Evolutionary conservation across 352 stramenopile genomes (phyloP).

Genomic region (Globisporangium rhizosaccharum): DNA sequence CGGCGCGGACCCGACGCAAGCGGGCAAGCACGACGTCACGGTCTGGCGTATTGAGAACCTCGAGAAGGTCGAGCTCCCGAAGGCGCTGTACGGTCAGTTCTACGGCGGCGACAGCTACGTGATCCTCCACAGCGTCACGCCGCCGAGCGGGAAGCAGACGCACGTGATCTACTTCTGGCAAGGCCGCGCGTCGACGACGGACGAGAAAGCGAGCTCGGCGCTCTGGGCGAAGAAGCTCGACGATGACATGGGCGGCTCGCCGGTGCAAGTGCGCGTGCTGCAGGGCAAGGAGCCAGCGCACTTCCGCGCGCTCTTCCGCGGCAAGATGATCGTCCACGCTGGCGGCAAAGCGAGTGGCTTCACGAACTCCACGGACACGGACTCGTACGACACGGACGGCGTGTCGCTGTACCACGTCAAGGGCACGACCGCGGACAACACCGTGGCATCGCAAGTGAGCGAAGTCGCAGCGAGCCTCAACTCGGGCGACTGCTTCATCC

Average conservation of each 20-base stretch:
- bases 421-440: conserved; percentile 83
- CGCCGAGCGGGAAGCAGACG: conserved; percentile 52
- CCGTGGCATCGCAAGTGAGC: conserved; percentile 77
- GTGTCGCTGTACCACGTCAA: conserved; percentile 89
- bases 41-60: conserved; percentile 92
- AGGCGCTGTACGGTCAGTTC: conserved; percentile 88
- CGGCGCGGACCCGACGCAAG: conserved; percentile 56
- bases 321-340: conserved; percentile 85
- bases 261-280: conserved; percentile 81
- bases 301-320: conserved; percentile 89
- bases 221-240: conserved; percentile 71
- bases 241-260: conserved; percentile 75
- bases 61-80: conserved; percentile 79
- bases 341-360: conserved; percentile 90
- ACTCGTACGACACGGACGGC: conserved; percentile 86
- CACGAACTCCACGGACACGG: conserved; percentile 64
- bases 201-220: conserved; percentile 82
- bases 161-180: conserved; percentile 93
- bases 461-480: conserved; percentile 79
- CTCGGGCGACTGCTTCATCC: conserved; percentile 83
- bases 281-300: conserved; percentile 86
- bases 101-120: conserved; percentile 96
- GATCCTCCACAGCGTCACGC: conserved; percentile 79
- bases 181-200: conserved; percentile 75
- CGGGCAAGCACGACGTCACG: conserved; percentile 71